phyloP scores from a whole-genome alignment of 2,329 filamentous ascomycete species.

The Colletotrichum falcatum region DNA sequence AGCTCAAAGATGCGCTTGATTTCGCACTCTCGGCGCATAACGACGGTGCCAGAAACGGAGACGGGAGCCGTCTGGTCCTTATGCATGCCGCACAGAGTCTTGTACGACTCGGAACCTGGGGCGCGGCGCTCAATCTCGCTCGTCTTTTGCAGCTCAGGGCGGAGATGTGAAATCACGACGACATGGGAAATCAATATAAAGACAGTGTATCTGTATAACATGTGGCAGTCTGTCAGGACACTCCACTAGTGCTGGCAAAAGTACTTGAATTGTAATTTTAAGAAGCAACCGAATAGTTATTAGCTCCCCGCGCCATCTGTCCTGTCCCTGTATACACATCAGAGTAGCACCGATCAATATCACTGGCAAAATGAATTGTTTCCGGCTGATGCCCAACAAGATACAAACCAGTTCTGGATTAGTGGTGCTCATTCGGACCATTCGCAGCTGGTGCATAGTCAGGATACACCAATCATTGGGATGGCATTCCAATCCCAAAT shows the following conservation, averaged over 20 bases:
- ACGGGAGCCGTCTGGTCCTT: background rate
- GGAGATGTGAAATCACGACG: background rate
- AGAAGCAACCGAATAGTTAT: too few relatives aligned
- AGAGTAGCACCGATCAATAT: background rate
- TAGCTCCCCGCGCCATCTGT: slow-evolving; percentile 34
- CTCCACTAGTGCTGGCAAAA: background rate
- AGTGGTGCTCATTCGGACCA: background rate
- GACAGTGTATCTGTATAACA: background rate
- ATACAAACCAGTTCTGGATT: background rate
- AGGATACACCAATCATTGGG: too few relatives aligned
- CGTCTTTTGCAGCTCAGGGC: slow-evolving; percentile 4
- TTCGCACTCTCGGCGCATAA: too few relatives aligned
- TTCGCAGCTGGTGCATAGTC: background rate
- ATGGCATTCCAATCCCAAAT: background rate
- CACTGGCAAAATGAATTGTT: background rate
- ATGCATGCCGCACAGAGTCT: slow-evolving; percentile 19
- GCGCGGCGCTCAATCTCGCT: slow-evolving; percentile 17
- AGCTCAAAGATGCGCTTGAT: background rate
- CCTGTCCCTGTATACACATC: slow-evolving; percentile 45
- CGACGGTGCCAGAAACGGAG: background rate
- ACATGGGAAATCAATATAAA: background rate
- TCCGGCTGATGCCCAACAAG: too few relatives aligned
- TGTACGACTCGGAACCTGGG: slow-evolving; percentile 22
- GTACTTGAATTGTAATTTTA: too few relatives aligned
- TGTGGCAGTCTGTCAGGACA: background rate